Evolutionary conservation across 73 alveolate species (phyloP).

Genomic region (Paramecium sexaurelia): DNA sequence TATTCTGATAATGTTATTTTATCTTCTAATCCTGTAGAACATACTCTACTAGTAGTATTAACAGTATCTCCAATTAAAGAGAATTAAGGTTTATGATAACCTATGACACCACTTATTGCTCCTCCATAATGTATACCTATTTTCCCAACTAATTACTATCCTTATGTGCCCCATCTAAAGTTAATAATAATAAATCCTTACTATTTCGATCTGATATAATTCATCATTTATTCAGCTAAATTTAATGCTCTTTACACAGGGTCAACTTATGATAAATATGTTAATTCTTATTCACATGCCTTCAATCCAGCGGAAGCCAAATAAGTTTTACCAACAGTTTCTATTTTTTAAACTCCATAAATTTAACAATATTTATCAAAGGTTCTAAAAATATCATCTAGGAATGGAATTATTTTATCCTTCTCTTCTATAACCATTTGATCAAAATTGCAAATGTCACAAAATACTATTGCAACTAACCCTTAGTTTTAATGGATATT

Average conservation of each 20-base stretch:
- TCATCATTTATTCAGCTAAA: conserved; percentile 49
- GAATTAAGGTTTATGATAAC: conserved; percentile 62
- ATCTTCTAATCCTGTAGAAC: conserved; percentile 65
- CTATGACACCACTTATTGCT: conserved; percentile 64
- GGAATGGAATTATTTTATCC: conserved; percentile 17
- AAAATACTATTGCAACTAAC: conserved; percentile 50
- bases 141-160: conserved; percentile 28
- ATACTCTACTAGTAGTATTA: conserved; percentile 64
- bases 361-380: conserved; percentile 52
- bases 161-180: background rate
- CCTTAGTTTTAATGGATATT: conserved; percentile 55
- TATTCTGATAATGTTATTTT: conserved; percentile 55
- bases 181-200: background rate
- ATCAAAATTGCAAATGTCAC: conserved; percentile 65
- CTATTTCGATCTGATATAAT: background rate
- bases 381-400: conserved; percentile 54
- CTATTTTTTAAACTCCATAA: conserved; percentile 57
- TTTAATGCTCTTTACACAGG: conserved; percentile 65
- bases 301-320: conserved; percentile 63
- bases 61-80: conserved; percentile 66
- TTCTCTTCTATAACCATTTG: conserved; percentile 53
- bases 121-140: conserved; percentile 63
- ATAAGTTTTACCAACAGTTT: conserved; percentile 68
- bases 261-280: conserved; percentile 34
- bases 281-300: conserved; percentile 55